These are phyloP conservation scores for Gloeophyllum trabeum DNA, from an alignment of 768 basidiomycete genomes.

Conservation along the genomic window DNA sequence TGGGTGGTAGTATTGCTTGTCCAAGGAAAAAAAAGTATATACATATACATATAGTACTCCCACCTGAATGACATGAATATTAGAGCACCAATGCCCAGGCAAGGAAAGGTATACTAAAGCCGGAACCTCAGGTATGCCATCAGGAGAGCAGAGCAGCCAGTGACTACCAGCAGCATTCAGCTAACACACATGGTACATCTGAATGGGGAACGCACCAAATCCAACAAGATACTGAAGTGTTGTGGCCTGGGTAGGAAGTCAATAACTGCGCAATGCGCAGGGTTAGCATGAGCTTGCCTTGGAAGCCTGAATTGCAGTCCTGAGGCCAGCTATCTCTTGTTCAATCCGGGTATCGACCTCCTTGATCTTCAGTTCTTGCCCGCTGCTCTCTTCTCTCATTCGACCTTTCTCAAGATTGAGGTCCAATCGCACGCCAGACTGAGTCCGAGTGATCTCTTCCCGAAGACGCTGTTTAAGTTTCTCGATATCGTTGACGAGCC, in stretches of 20 bases:
- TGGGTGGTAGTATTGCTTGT: too few species aligned
- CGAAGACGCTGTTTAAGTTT: constrained; percentile 89
- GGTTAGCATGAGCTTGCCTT: constrained; percentile 34
- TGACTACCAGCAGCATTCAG: constrained; percentile 35
- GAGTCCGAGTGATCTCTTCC: constrained; percentile 86
- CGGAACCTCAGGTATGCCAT: constrained; percentile 83
- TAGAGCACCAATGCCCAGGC: too few species aligned
- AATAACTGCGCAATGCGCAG: not conserved
- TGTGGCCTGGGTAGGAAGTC: constrained; percentile 40
- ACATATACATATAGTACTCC: too few species aligned
- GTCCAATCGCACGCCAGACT: constrained; percentile 88
- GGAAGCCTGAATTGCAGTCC: constrained; percentile 76
- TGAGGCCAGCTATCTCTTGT: constrained; percentile 81
- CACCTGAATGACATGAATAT: too few species aligned
- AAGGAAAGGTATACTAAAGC: constrained; percentile 13
- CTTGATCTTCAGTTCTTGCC: constrained; percentile 91
- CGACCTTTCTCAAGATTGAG: constrained; percentile 95
- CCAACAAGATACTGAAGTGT: constrained; percentile 83
- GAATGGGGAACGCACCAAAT: constrained; percentile 47
- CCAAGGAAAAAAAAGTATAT: too few species aligned
- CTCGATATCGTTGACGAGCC: constrained; percentile 85
- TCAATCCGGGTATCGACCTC: constrained; percentile 97
- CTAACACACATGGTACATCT: not conserved
- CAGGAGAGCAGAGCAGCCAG: constrained; percentile 74
- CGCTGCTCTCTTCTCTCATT: constrained; percentile 85